phyloP scores from a whole-genome alignment of 768 basidiomycete species.

The Suillus subalutaceus region DNA sequence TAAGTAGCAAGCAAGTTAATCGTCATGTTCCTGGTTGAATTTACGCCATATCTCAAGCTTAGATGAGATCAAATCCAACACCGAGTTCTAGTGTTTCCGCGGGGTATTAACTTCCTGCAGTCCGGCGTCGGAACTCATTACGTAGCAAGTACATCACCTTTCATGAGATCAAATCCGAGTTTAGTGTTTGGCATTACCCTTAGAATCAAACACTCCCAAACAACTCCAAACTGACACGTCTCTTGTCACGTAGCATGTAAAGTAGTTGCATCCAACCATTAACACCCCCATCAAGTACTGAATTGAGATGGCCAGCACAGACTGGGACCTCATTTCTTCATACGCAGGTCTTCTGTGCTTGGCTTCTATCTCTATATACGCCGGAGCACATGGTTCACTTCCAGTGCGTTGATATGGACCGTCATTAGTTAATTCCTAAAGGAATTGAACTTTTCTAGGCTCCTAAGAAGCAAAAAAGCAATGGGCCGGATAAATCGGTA shows the following conservation, averaged over 20 bases:
- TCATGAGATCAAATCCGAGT: background rate
- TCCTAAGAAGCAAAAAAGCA: background rate
- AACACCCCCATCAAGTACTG: background rate
- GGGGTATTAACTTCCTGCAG: background rate
- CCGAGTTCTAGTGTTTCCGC: background rate
- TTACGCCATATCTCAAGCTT: background rate
- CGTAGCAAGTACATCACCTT: too few species aligned
- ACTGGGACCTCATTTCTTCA: constrained; percentile 67
- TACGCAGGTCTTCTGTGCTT: constrained; percentile 70
- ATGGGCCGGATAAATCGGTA: constrained; percentile 1
- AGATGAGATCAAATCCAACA: background rate
- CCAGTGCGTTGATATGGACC: constrained; percentile 48
- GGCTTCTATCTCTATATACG: constrained; percentile 68
- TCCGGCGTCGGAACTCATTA: background rate
- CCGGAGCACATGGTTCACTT: constrained; percentile 69
- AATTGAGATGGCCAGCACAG: constrained; percentile 25
- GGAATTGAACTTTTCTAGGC: background rate
- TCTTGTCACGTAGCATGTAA: background rate
- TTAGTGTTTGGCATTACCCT: constrained; percentile 21
- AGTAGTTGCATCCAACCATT: background rate
- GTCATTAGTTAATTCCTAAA: background rate
- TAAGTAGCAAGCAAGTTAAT: background rate
- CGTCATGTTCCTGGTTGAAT: background rate
- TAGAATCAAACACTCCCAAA: constrained; percentile 22
- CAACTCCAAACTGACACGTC: constrained; percentile 14